Conservation (phyloP, 176 grass and related monocot species). For the Tillandsia leiboldiana region DNA sequence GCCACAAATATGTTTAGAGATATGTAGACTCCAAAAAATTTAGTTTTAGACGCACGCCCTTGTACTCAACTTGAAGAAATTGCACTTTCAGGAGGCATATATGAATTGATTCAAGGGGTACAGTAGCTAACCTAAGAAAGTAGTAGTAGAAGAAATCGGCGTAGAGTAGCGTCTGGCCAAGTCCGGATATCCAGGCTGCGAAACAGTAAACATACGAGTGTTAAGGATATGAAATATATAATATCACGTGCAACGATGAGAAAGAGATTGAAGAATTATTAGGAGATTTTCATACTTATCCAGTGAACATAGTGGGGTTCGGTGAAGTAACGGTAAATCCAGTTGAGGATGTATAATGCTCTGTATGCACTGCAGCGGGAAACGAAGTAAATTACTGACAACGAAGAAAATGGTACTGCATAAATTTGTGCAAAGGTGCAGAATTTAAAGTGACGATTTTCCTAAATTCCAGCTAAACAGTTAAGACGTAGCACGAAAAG, state of each 20-base stretch:
- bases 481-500: no score
- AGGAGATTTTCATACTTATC: slow-evolving; percentile 57
- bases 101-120: background rate
- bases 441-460: no score
- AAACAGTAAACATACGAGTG: slow-evolving; percentile 9
- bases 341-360: slow-evolving; percentile 80
- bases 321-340: slow-evolving; percentile 79
- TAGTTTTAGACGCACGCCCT: no score
- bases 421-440: no score
- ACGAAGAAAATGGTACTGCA: no score
- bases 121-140: slow-evolving; percentile 58
- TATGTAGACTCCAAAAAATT: background rate
- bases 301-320: slow-evolving; percentile 84
- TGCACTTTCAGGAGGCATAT: no score
- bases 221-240: background rate
- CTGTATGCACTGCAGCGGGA: slow-evolving; percentile 78
- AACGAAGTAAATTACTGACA: slow-evolving; percentile 3
- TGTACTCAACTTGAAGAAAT: no score
- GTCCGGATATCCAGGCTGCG: slow-evolving; percentile 74
- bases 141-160: slow-evolving; percentile 98
- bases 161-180: slow-evolving; percentile 78
- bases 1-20: background rate
- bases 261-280: background rate
- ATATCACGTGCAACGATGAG: background rate
- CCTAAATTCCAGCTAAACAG: no score